These are phyloP conservation scores for Flaveria ramosissima DNA, from an alignment of 129 eudicot species.

Conservation along the genomic window DNA sequence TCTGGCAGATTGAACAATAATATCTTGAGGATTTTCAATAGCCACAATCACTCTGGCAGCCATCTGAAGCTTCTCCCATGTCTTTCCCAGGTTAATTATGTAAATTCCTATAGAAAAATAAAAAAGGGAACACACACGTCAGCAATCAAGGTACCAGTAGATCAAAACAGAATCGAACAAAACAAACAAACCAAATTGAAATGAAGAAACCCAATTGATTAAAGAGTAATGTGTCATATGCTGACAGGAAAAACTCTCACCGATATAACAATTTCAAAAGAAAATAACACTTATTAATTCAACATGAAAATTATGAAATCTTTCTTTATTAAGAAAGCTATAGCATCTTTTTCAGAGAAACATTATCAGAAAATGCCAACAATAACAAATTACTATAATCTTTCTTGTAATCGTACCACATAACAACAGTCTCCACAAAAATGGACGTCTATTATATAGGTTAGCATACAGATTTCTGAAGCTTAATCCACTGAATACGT, in stretches of 20 bases:
- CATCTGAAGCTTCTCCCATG: constrained; percentile 89
- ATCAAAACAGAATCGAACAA: background rate
- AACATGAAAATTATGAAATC: background rate
- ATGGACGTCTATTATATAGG: background rate
- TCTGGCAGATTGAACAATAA: constrained; percentile 89
- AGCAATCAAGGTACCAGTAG: background rate
- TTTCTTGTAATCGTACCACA: background rate
- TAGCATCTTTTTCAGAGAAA: background rate
- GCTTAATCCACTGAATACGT: background rate
- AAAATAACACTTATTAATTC: too few relatives aligned
- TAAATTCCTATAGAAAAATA: constrained; percentile 46
- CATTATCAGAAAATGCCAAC: background rate
- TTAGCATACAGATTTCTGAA: background rate
- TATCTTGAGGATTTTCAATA: constrained; percentile 85
- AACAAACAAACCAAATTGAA: background rate
- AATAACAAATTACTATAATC: background rate
- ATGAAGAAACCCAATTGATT: background rate
- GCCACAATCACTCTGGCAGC: constrained; percentile 89
- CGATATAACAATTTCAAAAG: background rate
- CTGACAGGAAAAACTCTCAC: background rate
- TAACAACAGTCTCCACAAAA: background rate
- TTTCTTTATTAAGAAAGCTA: background rate
- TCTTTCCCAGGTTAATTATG: constrained; percentile 78
- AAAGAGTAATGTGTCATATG: background rate
- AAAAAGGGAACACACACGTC: background rate